Base-by-base conservation (phyloP, 768 basidiomycete species). In the Termitomyces heimii region DNA sequence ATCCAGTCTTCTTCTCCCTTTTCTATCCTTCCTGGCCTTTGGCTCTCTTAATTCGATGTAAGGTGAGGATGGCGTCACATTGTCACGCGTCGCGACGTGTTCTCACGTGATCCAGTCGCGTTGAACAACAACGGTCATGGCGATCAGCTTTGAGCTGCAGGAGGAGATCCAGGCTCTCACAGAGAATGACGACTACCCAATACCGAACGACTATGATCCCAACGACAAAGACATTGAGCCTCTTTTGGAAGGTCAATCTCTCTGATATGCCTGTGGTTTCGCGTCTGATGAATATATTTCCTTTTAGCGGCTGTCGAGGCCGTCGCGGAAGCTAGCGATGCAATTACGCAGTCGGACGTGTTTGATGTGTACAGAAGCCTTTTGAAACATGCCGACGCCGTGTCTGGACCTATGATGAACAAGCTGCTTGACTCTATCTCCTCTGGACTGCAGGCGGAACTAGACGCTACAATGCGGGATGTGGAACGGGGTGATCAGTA, bases 391-490 rank as follows among this genome's bases (percentile, higher is more conserved):
- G 78, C 86, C 0, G 80, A 83, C 44, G 68, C 74, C 3, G 80
- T 94, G 7, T 79, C 82, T 4, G 84, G 83, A 24, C 63, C 78
- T 0, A 74, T 85, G 48, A 88, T 96, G 82, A 86, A 74, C 74
- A 96, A 97, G 68, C 75, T 96, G 0, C 79, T 98, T 46, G 96
- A 98, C 71, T 88, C 91, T 3, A 79, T 97, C 55, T 74, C 83
- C 0, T 95, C 93, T 0, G 89, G 85, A 0, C 80, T 94, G 54
- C 78, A 78, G 45, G 71, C 83, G 2, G 86, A 93, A 69, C 75
- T 93, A 44, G 93, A 95, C 20, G 76, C 82, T 22, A 84, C 90
- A 4, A 65, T 79, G 31, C 80, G 79, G 53, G 90, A 93, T 61
- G 71, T 90, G 26, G 85, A 89, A 9, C 74, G 81, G 6, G 90